Percentiles rank a stretch among this genome's conserved stretches.
These are phyloP conservation scores for Sporobolomyces phaffii DNA, from an alignment of 768 basidiomycete species.

Conservation along the genomic window DNA sequence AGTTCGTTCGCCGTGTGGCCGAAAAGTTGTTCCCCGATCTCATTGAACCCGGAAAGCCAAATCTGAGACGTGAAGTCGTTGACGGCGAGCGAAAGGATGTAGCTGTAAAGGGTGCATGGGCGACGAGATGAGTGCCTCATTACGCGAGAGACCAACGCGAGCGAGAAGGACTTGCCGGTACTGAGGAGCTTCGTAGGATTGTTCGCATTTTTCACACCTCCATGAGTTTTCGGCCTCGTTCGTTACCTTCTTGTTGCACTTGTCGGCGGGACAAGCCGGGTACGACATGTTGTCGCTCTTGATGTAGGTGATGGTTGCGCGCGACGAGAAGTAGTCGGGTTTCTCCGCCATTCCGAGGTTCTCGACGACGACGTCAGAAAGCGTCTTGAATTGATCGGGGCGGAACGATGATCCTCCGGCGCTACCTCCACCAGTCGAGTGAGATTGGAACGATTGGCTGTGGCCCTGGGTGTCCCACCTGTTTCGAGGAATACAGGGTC, in stretches of 20 bases:
- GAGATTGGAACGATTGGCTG: slow-evolving; percentile 63
- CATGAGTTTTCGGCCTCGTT: slow-evolving; percentile 60
- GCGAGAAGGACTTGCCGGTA: slow-evolving; percentile 56
- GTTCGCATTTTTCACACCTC: slow-evolving; percentile 89
- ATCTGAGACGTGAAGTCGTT: slow-evolving; percentile 83
- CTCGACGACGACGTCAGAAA: slow-evolving; percentile 67
- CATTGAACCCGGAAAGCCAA: slow-evolving; percentile 95
- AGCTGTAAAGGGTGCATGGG: slow-evolving; percentile 46
- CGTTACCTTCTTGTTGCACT: slow-evolving; percentile 84
- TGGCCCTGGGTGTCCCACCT: slow-evolving; percentile 67
- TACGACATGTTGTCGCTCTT: slow-evolving; percentile 69
- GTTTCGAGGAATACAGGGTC: background rate
- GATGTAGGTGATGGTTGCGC: slow-evolving; percentile 82
- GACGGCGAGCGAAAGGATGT: slow-evolving; percentile 73
- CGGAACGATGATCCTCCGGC: slow-evolving; percentile 53
- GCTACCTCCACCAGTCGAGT: slow-evolving; percentile 51
- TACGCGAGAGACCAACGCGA: background rate
- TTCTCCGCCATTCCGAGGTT: slow-evolving; percentile 62
- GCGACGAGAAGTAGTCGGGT: slow-evolving; percentile 68
- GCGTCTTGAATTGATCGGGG: slow-evolving; percentile 64
- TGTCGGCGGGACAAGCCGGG: slow-evolving; percentile 72
- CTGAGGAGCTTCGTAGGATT: slow-evolving; percentile 62
- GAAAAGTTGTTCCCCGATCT: slow-evolving; percentile 70
- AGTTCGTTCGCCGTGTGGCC: slow-evolving; percentile 74
- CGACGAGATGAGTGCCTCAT: no score